A percentile compares a stretch with the other conserved stretches of the same genome.
phyloP scores from a whole-genome alignment of 768 basidiomycete genomes.

The Peribolospora baueri region DNA sequence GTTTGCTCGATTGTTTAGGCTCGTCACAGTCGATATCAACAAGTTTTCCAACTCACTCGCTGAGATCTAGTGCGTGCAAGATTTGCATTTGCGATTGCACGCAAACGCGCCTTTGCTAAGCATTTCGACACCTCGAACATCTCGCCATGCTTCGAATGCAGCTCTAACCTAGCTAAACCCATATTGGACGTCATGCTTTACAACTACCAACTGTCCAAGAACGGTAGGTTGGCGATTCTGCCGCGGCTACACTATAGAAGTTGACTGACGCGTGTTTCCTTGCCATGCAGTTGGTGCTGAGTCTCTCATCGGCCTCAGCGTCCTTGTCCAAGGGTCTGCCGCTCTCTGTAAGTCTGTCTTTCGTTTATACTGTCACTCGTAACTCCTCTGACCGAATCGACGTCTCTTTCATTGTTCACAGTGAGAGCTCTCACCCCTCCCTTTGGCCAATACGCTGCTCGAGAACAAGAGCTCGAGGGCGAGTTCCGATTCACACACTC shows the following conservation, averaged over 20 bases:
- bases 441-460: slow-evolving; percentile 72
- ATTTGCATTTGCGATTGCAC: too few relatives aligned
- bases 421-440: slow-evolving; percentile 74
- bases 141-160: neutral
- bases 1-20: slow-evolving; percentile 25
- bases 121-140: too few relatives aligned
- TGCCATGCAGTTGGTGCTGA: slow-evolving; percentile 44
- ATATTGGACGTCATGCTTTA: slow-evolving; percentile 76
- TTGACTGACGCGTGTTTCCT: too few relatives aligned
- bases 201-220: slow-evolving; percentile 80
- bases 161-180: slow-evolving; percentile 66
- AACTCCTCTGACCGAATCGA: neutral
- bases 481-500: slow-evolving; percentile 79
- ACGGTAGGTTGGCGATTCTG: slow-evolving; percentile 20
- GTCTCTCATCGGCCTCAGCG: slow-evolving; percentile 54
- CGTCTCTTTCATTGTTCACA: slow-evolving; percentile 17
- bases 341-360: slow-evolving; percentile 35
- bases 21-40: slow-evolving; percentile 89
- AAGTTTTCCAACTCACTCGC: slow-evolving; percentile 74
- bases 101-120: too few relatives aligned
- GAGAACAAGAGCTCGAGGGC: slow-evolving; percentile 67
- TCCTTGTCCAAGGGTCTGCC: slow-evolving; percentile 63
- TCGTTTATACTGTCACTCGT: neutral
- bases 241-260: too few relatives aligned
- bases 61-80: slow-evolving; percentile 45